These are phyloP conservation scores for Coniochaeta sp. DNA, from an alignment of 2,329 filamentous ascomycete genomes.

Conservation along the genomic window DNA sequence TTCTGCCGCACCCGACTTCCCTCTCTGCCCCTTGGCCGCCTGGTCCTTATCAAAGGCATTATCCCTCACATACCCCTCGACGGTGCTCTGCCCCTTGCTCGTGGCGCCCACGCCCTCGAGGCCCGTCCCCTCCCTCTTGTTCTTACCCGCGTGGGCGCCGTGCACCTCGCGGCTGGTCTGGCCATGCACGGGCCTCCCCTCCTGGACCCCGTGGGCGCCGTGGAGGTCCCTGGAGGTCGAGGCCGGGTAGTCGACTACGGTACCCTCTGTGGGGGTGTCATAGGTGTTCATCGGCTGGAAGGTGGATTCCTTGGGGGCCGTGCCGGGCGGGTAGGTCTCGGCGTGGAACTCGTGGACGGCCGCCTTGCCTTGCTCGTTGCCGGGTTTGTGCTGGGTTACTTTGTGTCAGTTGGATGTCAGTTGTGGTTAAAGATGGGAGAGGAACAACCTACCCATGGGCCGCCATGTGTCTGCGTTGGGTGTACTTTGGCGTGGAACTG, in stretches of 20 bases:
- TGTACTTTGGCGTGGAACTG: slow-evolving; percentile 46
- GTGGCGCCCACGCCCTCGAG: slow-evolving; percentile 30
- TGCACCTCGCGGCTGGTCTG: slow-evolving; percentile 32
- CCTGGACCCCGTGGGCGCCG: slow-evolving; percentile 22
- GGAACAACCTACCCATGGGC: slow-evolving; percentile 44
- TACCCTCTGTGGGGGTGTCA: slow-evolving; percentile 16
- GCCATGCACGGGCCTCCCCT: slow-evolving; percentile 35
- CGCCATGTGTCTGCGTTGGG: slow-evolving; percentile 43
- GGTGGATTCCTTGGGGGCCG: slow-evolving; percentile 43
- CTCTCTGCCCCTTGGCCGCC: background rate
- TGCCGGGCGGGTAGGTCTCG: slow-evolving; percentile 52
- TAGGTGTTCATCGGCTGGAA: slow-evolving; percentile 29
- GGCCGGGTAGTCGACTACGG: slow-evolving; percentile 30
- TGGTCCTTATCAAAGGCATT: background rate
- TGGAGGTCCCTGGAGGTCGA: slow-evolving; percentile 37
- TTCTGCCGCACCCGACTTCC: background rate
- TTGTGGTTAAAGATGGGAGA: background rate
- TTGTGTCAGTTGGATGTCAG: slow-evolving; percentile 1
- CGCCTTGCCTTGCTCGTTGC: slow-evolving; percentile 53
- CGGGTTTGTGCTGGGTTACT: slow-evolving; percentile 50
- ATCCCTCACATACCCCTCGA: slow-evolving; percentile 12
- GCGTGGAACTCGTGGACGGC: slow-evolving; percentile 55
- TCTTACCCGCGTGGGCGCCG: slow-evolving; percentile 21
- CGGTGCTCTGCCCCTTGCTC: slow-evolving; percentile 6
- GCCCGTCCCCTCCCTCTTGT: slow-evolving; percentile 28